phyloP scores from a whole-genome alignment of 2,329 filamentous ascomycete genomes.

The Rachicladosporium sp. region DNA sequence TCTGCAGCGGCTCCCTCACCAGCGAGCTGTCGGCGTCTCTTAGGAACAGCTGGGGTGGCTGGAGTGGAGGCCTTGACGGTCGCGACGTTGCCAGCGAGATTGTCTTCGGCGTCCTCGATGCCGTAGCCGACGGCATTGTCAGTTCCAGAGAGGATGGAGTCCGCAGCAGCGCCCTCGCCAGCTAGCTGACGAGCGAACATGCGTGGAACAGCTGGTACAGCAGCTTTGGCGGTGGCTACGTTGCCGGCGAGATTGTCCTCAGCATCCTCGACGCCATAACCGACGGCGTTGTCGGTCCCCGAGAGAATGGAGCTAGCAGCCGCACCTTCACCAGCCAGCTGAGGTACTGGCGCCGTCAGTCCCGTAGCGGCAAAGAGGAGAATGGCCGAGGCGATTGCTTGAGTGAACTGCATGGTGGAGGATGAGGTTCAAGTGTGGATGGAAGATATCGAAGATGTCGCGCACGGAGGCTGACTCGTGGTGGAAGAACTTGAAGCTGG shows the following conservation, averaged over 20 bases:
- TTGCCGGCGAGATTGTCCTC: slow-evolving; percentile 8
- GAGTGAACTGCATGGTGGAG: slow-evolving; percentile 10
- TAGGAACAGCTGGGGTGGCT: neutral
- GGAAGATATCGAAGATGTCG: too few relatives aligned
- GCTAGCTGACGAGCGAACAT: slow-evolving; percentile 11
- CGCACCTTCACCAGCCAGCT: slow-evolving; percentile 14
- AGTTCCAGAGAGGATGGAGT: slow-evolving; percentile 11
- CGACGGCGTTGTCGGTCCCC: slow-evolving; percentile 13
- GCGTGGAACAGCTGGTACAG: slow-evolving; percentile 3
- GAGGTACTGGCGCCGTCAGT: slow-evolving; percentile 9
- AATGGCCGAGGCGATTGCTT: slow-evolving; percentile 8
- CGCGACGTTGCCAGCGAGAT: slow-evolving; percentile 9
- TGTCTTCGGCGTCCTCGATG: slow-evolving; percentile 14
- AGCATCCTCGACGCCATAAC: slow-evolving; percentile 12
- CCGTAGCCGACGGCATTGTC: slow-evolving; percentile 15
- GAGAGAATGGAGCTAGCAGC: slow-evolving; percentile 12
- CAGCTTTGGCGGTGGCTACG: slow-evolving; percentile 3
- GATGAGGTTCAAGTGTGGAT: too few relatives aligned
- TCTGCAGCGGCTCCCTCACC: slow-evolving; percentile 14
- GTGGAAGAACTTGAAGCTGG: too few relatives aligned
- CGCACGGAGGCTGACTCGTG: too few relatives aligned
- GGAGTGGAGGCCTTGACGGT: too few relatives aligned
- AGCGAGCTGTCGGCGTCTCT: slow-evolving; percentile 13
- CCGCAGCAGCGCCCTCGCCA: slow-evolving; percentile 13
- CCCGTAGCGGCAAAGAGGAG: slow-evolving; percentile 6